Evolutionary conservation across 345 rosid genomes (phyloP).

Genomic region (Citrus mangshanensis): DNA sequence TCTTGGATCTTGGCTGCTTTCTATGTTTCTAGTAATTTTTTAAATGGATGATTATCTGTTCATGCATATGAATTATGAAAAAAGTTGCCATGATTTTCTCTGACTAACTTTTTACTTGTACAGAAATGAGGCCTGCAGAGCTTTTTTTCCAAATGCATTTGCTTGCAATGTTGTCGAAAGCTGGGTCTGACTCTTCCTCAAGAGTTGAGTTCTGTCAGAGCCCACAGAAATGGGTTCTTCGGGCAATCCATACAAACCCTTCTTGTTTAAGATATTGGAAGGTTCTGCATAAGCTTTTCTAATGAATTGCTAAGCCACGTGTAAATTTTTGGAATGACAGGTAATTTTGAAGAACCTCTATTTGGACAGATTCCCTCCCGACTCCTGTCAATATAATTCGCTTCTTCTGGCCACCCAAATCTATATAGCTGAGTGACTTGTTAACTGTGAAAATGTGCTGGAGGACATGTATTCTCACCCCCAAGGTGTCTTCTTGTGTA

Average conservation of each 20-base stretch:
- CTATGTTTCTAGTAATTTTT: not conserved
- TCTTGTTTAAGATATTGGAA: slow-evolving; percentile 78
- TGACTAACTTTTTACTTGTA: slow-evolving; percentile 4
- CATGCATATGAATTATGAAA: not conserved
- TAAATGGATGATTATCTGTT: not conserved
- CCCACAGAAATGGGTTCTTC: slow-evolving; percentile 75
- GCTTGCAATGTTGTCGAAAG: slow-evolving; percentile 53
- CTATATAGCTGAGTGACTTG: not conserved
- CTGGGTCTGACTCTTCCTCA: slow-evolving; percentile 30
- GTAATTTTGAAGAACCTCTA: not conserved
- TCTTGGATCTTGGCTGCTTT: not conserved
- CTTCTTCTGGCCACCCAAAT: not conserved
- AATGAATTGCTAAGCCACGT: slow-evolving; percentile 14
- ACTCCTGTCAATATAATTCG: not conserved
- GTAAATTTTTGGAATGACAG: not conserved
- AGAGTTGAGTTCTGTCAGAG: slow-evolving; percentile 55
- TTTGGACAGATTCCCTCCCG: not conserved
- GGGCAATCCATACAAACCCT: slow-evolving; percentile 87
- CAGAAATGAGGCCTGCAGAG: slow-evolving; percentile 94
- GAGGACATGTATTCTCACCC: not conserved
- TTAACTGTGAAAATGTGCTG: not conserved
- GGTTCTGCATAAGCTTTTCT: slow-evolving; percentile 50
- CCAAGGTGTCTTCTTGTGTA: not conserved
- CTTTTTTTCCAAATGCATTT: slow-evolving; percentile 89
- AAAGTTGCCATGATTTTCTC: not conserved